A percentile compares a stretch with the other conserved stretches of the same genome.
These are phyloP conservation scores for Annona cherimola DNA, from an alignment of 164 flowering plant species.

Conservation along the genomic window DNA sequence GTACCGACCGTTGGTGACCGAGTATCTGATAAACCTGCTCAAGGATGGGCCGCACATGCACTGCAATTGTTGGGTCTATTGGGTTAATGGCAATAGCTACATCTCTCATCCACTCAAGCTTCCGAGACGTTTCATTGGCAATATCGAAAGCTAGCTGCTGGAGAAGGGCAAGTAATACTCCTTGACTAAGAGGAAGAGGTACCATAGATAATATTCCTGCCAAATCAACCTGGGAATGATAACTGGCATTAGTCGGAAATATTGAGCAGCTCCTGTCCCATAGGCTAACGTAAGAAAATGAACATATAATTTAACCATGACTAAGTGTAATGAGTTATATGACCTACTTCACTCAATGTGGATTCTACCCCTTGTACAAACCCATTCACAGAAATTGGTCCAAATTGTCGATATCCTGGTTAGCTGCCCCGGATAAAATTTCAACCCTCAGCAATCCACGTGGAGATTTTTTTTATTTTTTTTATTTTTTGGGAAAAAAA, in stretches of 20 bases:
- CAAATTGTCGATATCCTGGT: too few relatives aligned
- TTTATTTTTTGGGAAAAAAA: too few relatives aligned
- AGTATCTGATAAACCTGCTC: slow-evolving; percentile 86
- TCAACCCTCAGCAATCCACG: too few relatives aligned
- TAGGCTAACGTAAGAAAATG: too few relatives aligned
- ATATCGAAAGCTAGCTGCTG: slow-evolving; percentile 91
- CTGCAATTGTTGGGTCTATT: slow-evolving; percentile 57
- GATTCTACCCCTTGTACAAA: too few relatives aligned
- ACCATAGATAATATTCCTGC: slow-evolving; percentile 42
- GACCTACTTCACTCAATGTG: too few relatives aligned
- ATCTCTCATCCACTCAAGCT: slow-evolving; percentile 79
- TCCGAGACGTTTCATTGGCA: slow-evolving; percentile 54
- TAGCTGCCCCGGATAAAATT: too few relatives aligned
- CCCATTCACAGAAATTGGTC: too few relatives aligned
- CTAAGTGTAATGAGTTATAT: too few relatives aligned
- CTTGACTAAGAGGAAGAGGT: slow-evolving; percentile 85
- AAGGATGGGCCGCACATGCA: slow-evolving; percentile 78
- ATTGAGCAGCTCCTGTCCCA: too few relatives aligned
- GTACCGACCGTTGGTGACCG: slow-evolving; percentile 47
- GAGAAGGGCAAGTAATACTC: slow-evolving; percentile 87
- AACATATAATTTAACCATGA: too few relatives aligned
- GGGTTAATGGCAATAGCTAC: slow-evolving; percentile 68
- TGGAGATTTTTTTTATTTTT: too few relatives aligned
- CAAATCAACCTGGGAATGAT: slow-evolving; percentile 62
- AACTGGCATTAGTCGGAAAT: background rate